Base-by-base conservation (phyloP, 768 basidiomycete species). In the Artomyces pyxidatus region DNA sequence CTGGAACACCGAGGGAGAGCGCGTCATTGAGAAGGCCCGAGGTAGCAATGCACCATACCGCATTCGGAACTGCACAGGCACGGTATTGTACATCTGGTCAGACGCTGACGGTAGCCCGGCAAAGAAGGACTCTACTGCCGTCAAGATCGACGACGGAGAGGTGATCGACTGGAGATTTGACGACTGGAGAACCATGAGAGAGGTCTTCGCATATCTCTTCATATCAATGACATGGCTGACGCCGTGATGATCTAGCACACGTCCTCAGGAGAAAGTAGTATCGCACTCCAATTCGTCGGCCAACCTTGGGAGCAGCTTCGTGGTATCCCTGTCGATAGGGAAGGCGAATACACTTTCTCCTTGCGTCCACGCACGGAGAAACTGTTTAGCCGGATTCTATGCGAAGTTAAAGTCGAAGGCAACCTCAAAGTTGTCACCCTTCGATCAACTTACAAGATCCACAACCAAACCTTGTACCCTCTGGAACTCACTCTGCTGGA, bases 81-180 rank as follows among this genome's bases (percentile, higher is more conserved):
- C 82, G n/a, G 68, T 85, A 1, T 69, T 99, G 35, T 75, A 83
- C 27, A 68, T 99, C 9, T 94, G 91, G 90, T 81, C 91, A 2
- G 92, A 95, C 55, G 63, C 74, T 17, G 86, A 88, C 42, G 76
- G 76, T 29, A 75, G 58, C 56, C 55, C 63, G 22, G 69, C 67
- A 47, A 63, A 68, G 12, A 75, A 74, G 40, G 76, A 80, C 49
- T 62, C 69, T 3, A 71, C 71, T 26, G 69, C 74, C 26, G 72
- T 81, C 37, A 78, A 81, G 58, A 68, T 99, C 30, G 68, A 78
- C 17, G 77, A 91, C 55, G 85, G 86, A 30, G 76, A 88, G 59
- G 80, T 74, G 7, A 71, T 89, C 4, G 94, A 97, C 49, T 98
- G 96, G 96, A 76, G 96, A 48, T 97, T 98, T 59, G 93, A 97